Conservation (phyloP, 805 yeast genomes). For the Dipodascopsis uninucleata region DNA sequence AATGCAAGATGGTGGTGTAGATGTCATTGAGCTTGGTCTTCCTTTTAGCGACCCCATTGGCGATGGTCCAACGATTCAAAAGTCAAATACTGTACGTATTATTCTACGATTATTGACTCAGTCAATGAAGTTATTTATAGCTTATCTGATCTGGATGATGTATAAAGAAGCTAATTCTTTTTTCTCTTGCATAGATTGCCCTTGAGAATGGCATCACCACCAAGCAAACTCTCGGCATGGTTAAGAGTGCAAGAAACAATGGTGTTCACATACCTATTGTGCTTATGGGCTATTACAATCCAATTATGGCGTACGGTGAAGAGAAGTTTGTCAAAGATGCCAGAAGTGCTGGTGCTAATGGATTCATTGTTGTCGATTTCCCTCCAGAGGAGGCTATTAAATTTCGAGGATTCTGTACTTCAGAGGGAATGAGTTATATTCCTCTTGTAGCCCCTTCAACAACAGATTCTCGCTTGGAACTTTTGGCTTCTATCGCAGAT, state of each 20-base stretch:
- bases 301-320: constrained; percentile 86
- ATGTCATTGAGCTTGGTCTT: constrained; percentile 88
- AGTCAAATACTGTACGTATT: constrained; percentile 56
- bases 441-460: constrained; percentile 98
- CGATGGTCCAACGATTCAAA: constrained; percentile 96
- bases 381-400: constrained; percentile 97
- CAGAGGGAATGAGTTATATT: constrained; percentile 67
- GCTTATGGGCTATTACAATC: constrained; percentile 97
- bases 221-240: constrained; percentile 62
- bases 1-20: constrained; percentile 93
- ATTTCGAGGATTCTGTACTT: constrained; percentile 69
- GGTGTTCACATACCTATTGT: constrained; percentile 89
- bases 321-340: constrained; percentile 72
- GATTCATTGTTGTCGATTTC: constrained; percentile 88
- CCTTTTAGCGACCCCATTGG: constrained; percentile 99
- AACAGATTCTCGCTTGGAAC: constrained; percentile 77
- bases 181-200: constrained; percentile 45
- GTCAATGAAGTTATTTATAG: background rate
- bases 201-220: constrained; percentile 79
- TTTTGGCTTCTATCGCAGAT: constrained; percentile 82
- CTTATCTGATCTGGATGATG: background rate
- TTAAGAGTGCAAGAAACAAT: constrained; percentile 66
- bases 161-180: background rate
- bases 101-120: background rate
- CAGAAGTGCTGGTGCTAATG: constrained; percentile 88